phyloP scores from a whole-genome alignment of 331 rosid species.

The Stylosanthes scabra region DNA sequence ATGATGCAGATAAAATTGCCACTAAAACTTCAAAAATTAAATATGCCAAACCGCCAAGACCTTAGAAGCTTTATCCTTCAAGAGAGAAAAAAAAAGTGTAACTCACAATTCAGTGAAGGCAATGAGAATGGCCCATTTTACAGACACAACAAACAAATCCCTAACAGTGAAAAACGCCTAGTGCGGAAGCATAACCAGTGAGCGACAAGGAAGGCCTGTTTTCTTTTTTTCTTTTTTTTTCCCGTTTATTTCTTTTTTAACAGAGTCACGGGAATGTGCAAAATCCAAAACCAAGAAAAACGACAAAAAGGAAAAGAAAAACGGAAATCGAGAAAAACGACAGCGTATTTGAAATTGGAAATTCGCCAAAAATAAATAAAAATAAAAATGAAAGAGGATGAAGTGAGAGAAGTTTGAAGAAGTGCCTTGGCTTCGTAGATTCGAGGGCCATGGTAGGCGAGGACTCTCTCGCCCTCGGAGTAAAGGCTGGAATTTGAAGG shows the following conservation, averaged over 20 bases:
- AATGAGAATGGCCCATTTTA: slow-evolving; percentile 4
- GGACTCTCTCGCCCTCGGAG: slow-evolving; percentile 86
- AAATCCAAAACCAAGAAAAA: slow-evolving; percentile 16
- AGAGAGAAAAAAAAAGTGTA: neutral
- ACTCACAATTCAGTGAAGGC: slow-evolving; percentile 30
- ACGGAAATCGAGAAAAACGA: slow-evolving; percentile 4
- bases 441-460: slow-evolving; percentile 91
- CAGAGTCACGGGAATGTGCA: neutral
- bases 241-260: too few relatives aligned
- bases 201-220: slow-evolving; percentile 9
- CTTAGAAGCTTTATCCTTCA: neutral
- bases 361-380: neutral
- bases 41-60: neutral
- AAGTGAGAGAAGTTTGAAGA: neutral
- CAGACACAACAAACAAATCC: slow-evolving; percentile 31
- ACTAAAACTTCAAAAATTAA: neutral
- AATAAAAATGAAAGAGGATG: neutral
- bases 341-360: neutral
- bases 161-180: slow-evolving; percentile 31
- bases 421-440: slow-evolving; percentile 94
- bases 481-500: slow-evolving; percentile 59
- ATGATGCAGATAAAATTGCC: neutral
- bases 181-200: slow-evolving; percentile 12
- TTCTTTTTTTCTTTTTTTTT: neutral
- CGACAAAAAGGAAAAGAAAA: neutral